Percentiles rank a stretch among this genome's conserved stretches.
These are phyloP conservation scores for Oryza rufipogon DNA, from an alignment of 176 grass and related monocot genomes.

Conservation along the genomic window DNA sequence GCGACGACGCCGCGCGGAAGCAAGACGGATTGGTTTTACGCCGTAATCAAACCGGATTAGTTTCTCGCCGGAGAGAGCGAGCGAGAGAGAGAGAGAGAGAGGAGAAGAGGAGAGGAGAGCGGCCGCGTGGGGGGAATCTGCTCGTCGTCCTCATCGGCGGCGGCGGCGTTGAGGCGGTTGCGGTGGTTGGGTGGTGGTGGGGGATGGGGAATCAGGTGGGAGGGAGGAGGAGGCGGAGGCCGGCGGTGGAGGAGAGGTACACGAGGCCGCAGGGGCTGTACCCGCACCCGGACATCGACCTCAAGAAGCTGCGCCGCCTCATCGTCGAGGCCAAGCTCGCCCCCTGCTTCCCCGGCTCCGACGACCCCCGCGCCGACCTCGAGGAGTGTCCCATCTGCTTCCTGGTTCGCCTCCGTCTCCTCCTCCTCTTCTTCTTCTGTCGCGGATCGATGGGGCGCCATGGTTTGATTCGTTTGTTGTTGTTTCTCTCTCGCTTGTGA, in stretches of 20 bases:
- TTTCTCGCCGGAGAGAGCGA: neutral
- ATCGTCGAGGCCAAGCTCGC: conserved; percentile 94
- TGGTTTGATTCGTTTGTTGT: neutral
- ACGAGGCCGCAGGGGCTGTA: conserved; percentile 93
- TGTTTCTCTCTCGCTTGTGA: conserved; percentile 1
- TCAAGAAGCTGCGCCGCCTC: conserved; percentile 82
- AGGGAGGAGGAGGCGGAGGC: conserved; percentile 44
- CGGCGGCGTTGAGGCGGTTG: too few relatives aligned
- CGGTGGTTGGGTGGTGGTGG: neutral
- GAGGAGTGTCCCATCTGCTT: conserved; percentile 99
- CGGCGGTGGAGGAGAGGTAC: conserved; percentile 81
- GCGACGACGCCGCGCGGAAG: neutral
- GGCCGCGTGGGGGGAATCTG: neutral
- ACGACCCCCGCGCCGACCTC: conserved; percentile 65
- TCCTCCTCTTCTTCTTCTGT: neutral
- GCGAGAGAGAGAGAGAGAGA: neutral
- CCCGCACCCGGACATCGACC: conserved; percentile 81
- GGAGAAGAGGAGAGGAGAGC: neutral
- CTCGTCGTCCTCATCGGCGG: neutral
- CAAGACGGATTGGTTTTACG: neutral
- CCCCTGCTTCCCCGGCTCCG: conserved; percentile 76
- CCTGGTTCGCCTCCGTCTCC: conserved; percentile 48
- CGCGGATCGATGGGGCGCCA: neutral
- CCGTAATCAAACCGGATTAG: neutral
- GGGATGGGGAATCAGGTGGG: conserved; percentile 52